A percentile compares a stretch with the other conserved stretches of the same genome.
Evolutionary conservation across 2,329 filamentous ascomycete genomes (phyloP).

Genomic region (Spiromastix sp.): DNA sequence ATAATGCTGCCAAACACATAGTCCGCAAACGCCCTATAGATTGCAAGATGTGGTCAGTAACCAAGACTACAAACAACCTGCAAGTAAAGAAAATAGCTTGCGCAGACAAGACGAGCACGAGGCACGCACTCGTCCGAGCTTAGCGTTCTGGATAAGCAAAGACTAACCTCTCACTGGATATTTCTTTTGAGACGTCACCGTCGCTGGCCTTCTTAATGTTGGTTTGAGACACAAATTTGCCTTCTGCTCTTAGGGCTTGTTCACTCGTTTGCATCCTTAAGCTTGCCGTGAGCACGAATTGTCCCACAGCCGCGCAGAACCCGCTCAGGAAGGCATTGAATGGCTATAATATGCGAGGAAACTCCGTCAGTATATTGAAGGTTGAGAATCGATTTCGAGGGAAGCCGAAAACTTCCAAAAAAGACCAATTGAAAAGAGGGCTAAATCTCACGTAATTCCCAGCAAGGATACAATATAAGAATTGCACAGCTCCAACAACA

Average conservation of each 20-base stretch:
- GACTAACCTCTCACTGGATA: conserved; percentile 33
- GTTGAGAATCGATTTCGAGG: too few relatives aligned
- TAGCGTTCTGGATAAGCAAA: too few relatives aligned
- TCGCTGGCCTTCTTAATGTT: conserved; percentile 5
- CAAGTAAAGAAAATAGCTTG: conserved; percentile 3
- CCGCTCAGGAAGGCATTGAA: conserved; percentile 98
- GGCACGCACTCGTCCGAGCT: too few relatives aligned
- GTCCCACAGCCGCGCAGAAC: conserved; percentile 87
- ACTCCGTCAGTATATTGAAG: too few relatives aligned
- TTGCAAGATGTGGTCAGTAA: conserved; percentile 9
- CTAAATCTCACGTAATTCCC: conserved; percentile 76
- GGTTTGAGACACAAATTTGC: conserved; percentile 17
- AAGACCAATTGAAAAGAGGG: conserved; percentile 4
- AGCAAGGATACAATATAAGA: conserved; percentile 80
- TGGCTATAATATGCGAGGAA: too few relatives aligned
- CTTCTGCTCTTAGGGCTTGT: conserved; percentile 49
- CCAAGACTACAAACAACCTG: background rate
- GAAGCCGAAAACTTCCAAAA: background rate
- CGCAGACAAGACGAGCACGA: too few relatives aligned
- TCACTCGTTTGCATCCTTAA: conserved; percentile 83
- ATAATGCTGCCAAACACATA: conserved; percentile 91
- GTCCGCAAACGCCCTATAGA: conserved; percentile 78
- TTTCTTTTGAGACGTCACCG: conserved; percentile 5
- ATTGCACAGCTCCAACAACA: conserved; percentile 78
- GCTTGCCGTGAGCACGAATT: conserved; percentile 89